Conservation (phyloP, 2,329 filamentous ascomycete species). For the Ophiosphaerella narmari region DNA sequence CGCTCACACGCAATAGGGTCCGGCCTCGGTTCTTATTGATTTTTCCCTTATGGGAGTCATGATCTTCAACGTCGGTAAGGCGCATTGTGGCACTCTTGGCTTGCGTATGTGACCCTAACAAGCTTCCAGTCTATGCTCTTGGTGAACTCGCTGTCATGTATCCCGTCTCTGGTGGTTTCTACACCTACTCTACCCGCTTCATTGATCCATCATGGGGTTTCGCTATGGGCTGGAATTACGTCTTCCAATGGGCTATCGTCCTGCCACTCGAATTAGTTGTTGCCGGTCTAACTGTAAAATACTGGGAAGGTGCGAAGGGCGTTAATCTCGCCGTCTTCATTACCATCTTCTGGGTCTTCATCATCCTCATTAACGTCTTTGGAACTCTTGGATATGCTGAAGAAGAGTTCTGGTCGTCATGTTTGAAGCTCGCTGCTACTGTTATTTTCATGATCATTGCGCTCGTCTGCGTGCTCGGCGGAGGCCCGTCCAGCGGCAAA, state of each 20-base stretch:
- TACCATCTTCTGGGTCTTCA: constrained; percentile 44
- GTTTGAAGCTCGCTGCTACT: constrained; percentile 43
- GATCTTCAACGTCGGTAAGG: constrained; percentile 47
- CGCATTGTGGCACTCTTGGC: constrained; percentile 16
- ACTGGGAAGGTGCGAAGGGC: constrained; percentile 32
- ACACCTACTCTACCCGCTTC: constrained; percentile 55
- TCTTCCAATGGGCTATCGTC: constrained; percentile 45
- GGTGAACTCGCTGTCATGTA: constrained; percentile 62
- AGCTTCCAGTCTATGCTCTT: constrained; percentile 55
- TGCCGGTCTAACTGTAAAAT: constrained; percentile 45
- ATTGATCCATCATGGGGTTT: constrained; percentile 54
- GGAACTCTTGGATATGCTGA: constrained; percentile 50
- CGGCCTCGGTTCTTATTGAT: constrained; percentile 44
- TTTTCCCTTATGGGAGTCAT: constrained; percentile 47
- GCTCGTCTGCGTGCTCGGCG: constrained; percentile 61
- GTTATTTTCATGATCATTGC: constrained; percentile 52
- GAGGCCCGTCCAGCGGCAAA: constrained; percentile 55
- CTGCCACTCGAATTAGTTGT: constrained; percentile 47
- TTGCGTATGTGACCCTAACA: constrained; percentile 42
- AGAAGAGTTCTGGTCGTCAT: constrained; percentile 46
- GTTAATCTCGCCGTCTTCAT: constrained; percentile 43
- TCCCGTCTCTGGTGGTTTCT: constrained; percentile 60
- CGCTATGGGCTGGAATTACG: constrained; percentile 46
- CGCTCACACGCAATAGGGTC: constrained; percentile 27
- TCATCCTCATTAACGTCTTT: constrained; percentile 45